phyloP scores from a whole-genome alignment of 106 monocot species.

The Dioscorea alata region DNA sequence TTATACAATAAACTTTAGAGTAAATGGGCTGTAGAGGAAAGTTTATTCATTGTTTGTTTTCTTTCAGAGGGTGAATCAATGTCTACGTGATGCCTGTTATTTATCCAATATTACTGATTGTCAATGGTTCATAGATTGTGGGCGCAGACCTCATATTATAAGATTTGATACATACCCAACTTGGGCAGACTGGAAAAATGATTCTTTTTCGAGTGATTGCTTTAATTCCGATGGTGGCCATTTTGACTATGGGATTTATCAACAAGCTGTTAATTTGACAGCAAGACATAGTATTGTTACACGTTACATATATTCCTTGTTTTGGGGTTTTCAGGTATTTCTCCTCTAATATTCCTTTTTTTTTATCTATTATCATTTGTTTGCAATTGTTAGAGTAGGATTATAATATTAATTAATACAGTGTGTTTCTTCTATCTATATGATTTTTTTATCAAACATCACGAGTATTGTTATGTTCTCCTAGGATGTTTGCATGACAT shows the following conservation, averaged over 20 bases:
- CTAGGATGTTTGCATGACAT: too few species aligned
- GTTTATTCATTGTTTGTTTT: background rate
- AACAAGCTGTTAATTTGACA: slow-evolving; percentile 41
- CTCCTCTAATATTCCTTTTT: background rate
- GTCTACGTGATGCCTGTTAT: slow-evolving; percentile 48
- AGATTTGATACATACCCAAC: background rate
- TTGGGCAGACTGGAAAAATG: slow-evolving; percentile 36
- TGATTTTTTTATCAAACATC: too few species aligned
- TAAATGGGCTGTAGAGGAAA: too few species aligned
- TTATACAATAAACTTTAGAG: too few species aligned
- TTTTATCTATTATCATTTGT: background rate
- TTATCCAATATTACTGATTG: slow-evolving; percentile 12
- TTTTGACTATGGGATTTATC: slow-evolving; percentile 78
- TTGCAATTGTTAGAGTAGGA: too few species aligned
- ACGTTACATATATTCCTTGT: slow-evolving; percentile 72
- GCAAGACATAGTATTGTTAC: slow-evolving; percentile 31
- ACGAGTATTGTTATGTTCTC: too few species aligned
- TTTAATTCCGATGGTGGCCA: slow-evolving; percentile 2
- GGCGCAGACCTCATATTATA: slow-evolving; percentile 15
- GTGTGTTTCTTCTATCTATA: too few species aligned
- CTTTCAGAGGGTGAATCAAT: slow-evolving; percentile 76
- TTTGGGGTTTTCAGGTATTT: slow-evolving; percentile 95
- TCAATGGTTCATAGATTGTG: slow-evolving; percentile 51
- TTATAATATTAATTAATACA: too few species aligned
- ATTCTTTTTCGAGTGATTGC: slow-evolving; percentile 28